Conservation (phyloP, 495 filamentous ascomycete species). For the Xanthoparmelia taractica region DNA sequence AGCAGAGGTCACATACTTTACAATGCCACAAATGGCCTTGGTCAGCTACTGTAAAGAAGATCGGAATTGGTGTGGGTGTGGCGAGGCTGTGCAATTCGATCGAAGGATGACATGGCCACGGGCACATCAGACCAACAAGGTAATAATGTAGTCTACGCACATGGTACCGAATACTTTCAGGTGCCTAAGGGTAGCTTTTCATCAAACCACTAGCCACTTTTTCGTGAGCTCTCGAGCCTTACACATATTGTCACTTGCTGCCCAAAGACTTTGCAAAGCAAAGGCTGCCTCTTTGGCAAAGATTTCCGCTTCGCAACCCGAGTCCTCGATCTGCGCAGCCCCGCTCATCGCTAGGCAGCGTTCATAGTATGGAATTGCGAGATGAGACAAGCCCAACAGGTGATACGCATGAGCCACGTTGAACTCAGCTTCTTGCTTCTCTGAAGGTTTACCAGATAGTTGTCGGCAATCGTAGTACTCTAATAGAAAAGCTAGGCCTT, state of each 20-base stretch:
- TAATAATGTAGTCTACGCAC: background rate
- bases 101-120: background rate
- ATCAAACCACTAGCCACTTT: conserved; percentile 42
- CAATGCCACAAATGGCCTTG: background rate
- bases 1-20: conserved; percentile 61
- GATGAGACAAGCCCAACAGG: conserved; percentile 65
- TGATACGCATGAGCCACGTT: conserved; percentile 80
- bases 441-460: conserved; percentile 32
- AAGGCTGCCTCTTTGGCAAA: conserved; percentile 68
- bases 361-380: conserved; percentile 71
- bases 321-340: conserved; percentile 26
- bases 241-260: conserved; percentile 51
- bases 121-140: background rate
- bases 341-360: conserved; percentile 44
- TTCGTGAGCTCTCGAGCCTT: conserved; percentile 52
- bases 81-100: background rate
- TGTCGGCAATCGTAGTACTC: conserved; percentile 57
- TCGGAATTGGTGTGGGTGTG: too few relatives aligned
- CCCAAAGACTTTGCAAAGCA: conserved; percentile 62
- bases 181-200: background rate
- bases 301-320: conserved; percentile 42
- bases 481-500: conserved; percentile 73
- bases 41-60: background rate
- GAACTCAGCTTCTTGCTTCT: conserved; percentile 79
- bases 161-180: background rate